phyloP scores from a whole-genome alignment of 495 filamentous ascomycete species.

The Alectoria sarmentosa region DNA sequence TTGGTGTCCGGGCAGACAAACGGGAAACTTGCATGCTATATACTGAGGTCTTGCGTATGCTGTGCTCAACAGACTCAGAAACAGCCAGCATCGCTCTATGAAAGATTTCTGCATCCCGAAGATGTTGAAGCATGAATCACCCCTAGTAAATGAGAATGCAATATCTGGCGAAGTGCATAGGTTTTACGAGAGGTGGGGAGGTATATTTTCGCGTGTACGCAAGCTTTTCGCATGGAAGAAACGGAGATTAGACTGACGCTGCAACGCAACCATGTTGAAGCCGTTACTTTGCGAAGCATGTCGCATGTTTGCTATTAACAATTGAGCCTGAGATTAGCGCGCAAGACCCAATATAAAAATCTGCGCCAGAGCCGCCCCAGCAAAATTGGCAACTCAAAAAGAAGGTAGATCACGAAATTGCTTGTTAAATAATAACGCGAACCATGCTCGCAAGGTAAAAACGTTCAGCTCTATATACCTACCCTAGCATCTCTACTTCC shows the following conservation, averaged over 20 bases:
- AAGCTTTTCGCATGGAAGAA: background rate
- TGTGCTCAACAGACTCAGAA: constrained; percentile 1
- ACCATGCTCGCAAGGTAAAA: no score
- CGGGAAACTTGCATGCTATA: background rate
- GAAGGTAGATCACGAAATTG: background rate
- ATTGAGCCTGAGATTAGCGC: background rate
- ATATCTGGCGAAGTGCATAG: background rate
- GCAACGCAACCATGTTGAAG: background rate
- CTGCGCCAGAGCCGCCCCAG: background rate
- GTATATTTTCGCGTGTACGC: background rate
- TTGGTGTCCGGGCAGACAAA: background rate
- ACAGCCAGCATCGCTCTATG: background rate
- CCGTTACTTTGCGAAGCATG: background rate
- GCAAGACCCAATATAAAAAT: background rate
- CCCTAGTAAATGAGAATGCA: background rate
- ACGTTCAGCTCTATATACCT: background rate
- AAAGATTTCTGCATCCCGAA: background rate
- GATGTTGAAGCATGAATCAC: background rate
- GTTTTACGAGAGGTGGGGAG: background rate
- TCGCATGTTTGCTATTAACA: background rate
- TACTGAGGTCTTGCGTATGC: background rate
- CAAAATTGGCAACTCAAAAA: background rate
- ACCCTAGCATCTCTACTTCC: background rate
- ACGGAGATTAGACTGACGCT: background rate
- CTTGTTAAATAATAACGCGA: no score